phyloP scores from a whole-genome alignment of 2,329 filamentous ascomycete species.

The Tolypocladium cylindrosporum region DNA sequence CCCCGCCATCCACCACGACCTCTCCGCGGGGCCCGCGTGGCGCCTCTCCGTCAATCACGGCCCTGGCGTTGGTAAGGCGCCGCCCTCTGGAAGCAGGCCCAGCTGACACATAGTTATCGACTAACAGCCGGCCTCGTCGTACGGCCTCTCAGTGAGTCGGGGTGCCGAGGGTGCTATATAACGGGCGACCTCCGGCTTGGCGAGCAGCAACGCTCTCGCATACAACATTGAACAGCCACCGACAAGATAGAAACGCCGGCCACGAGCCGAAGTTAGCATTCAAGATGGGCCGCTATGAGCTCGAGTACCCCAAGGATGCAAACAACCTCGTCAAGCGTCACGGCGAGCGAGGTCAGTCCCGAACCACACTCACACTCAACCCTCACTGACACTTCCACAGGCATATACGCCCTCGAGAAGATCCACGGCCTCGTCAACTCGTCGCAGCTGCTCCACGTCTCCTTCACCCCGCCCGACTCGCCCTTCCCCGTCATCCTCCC shows the following conservation, averaged over 20 bases:
- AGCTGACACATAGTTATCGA: neutral
- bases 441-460: constrained; percentile 67
- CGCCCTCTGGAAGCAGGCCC: neutral
- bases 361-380: neutral
- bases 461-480: constrained; percentile 54
- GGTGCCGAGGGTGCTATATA: neutral
- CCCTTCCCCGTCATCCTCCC: constrained; percentile 71
- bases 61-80: neutral
- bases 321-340: constrained; percentile 60
- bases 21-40: neutral
- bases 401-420: constrained; percentile 58
- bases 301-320: constrained; percentile 53
- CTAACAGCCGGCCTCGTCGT: neutral
- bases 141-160: neutral
- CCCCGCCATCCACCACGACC: neutral
- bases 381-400: constrained; percentile 26
- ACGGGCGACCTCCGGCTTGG: neutral
- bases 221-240: neutral
- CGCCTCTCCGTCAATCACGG: neutral
- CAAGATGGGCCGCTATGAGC: constrained; percentile 25
- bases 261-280: neutral
- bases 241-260: neutral
- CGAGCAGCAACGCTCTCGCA: neutral
- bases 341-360: constrained; percentile 46
- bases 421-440: constrained; percentile 70